Conservation (phyloP, 805 yeast genomes). For the Candida sphagnicola region DNA sequence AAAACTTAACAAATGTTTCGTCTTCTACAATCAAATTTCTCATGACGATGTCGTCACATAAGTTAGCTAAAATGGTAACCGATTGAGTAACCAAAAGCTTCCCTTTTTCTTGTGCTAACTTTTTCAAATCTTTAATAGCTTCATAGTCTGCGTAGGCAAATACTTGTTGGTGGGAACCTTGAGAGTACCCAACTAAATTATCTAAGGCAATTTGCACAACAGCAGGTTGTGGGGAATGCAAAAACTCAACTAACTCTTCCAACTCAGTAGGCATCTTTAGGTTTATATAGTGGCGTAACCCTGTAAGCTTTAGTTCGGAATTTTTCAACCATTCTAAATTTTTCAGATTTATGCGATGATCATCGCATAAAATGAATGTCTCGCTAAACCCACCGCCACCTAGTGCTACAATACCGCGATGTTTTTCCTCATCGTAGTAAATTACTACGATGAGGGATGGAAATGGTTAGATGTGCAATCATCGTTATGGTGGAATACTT, state of each 20-base stretch:
- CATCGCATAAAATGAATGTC: background rate
- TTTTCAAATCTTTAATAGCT: constrained; percentile 70
- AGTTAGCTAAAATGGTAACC: constrained; percentile 74
- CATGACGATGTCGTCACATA: constrained; percentile 67
- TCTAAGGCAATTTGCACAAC: constrained; percentile 83
- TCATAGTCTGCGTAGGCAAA: constrained; percentile 68
- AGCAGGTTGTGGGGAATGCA: constrained; percentile 77
- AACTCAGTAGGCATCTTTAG: constrained; percentile 40
- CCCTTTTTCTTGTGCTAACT: constrained; percentile 50
- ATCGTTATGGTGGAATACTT: too few relatives aligned
- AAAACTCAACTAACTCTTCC: constrained; percentile 64
- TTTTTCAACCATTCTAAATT: background rate
- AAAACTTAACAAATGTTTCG: constrained; percentile 45
- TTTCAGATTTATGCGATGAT: constrained; percentile 1
- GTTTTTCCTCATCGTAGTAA: background rate
- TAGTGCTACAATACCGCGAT: background rate
- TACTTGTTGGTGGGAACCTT: constrained; percentile 60
- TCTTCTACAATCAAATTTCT: constrained; percentile 68
- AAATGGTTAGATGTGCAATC: too few relatives aligned
- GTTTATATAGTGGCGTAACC: background rate
- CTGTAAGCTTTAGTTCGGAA: too few relatives aligned
- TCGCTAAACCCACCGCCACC: background rate
- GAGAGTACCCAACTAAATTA: constrained; percentile 75
- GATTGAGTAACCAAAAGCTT: constrained; percentile 60
- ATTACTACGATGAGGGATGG: too few relatives aligned